phyloP scores from a whole-genome alignment of 2,329 filamentous ascomycete genomes.

The Cadophora sp. region DNA sequence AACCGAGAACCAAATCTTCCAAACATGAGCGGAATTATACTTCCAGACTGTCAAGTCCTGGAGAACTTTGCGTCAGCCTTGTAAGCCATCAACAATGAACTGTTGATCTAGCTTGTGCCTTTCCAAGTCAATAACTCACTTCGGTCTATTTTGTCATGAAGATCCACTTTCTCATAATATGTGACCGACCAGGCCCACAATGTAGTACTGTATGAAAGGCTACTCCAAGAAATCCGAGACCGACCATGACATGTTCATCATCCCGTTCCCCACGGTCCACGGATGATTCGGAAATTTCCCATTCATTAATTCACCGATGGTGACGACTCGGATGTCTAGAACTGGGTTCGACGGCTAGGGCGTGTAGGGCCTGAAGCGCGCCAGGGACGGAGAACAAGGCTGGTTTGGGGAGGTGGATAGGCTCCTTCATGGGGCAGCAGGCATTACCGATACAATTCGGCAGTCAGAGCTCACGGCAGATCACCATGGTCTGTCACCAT shows the following conservation, averaged over 20 bases:
- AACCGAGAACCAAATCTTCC: not conserved
- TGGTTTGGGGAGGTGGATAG: slow-evolving; percentile 23
- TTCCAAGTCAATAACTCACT: slow-evolving; percentile 14
- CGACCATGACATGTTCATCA: not conserved
- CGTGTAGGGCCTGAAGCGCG: slow-evolving; percentile 10
- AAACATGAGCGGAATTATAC: not conserved
- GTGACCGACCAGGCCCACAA: slow-evolving; percentile 3
- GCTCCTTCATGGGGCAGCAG: not conserved
- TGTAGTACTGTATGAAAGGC: slow-evolving; percentile 18
- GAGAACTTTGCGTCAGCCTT: slow-evolving; percentile 6
- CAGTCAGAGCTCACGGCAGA: slow-evolving; percentile 12
- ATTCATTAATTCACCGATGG: slow-evolving; percentile 11
- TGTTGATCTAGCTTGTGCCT: not conserved
- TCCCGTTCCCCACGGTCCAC: slow-evolving; percentile 10
- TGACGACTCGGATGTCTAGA: slow-evolving; percentile 1
- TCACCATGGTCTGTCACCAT: slow-evolving; percentile 11
- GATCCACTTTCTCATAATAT: slow-evolving; percentile 12
- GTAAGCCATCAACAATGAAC: not conserved
- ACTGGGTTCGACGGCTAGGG: slow-evolving; percentile 11
- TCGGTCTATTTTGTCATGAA: slow-evolving; percentile 21
- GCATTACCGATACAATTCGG: slow-evolving; percentile 8
- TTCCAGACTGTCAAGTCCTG: not conserved
- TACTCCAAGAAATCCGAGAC: not conserved
- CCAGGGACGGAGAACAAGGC: slow-evolving; percentile 20
- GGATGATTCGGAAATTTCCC: slow-evolving; percentile 26